phyloP scores from a whole-genome alignment of 1,139 yeast species.

The Candida sanyaensis region DNA sequence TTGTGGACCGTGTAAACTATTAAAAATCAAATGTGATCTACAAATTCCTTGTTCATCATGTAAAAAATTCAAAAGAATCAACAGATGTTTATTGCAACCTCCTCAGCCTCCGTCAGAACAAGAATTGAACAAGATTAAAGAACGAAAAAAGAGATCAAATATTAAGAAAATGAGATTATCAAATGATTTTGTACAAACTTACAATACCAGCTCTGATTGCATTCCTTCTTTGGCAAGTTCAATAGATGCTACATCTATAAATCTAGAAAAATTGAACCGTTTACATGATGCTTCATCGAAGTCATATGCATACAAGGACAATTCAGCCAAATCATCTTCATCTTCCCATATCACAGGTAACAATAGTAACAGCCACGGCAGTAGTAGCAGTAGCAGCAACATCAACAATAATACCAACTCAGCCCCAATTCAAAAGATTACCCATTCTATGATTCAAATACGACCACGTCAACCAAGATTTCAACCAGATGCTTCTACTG shows the following conservation, averaged over 20 bases:
- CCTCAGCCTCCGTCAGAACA: conserved; percentile 48
- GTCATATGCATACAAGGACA: neutral
- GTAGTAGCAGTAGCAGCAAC: neutral
- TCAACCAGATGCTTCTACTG: conserved; percentile 3
- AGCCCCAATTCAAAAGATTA: neutral
- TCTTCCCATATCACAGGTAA: neutral
- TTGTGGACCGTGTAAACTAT: conserved; percentile 57
- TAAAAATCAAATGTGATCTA: conserved; percentile 56
- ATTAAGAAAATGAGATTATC: conserved; percentile 15
- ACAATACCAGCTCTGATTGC: conserved; percentile 12
- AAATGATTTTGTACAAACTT: conserved; percentile 12
- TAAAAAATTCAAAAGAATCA: conserved; percentile 40
- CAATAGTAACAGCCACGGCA: neutral
- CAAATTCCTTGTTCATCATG: conserved; percentile 53
- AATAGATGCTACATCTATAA: conserved; percentile 9
- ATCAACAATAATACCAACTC: neutral
- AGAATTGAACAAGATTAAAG: conserved; percentile 25
- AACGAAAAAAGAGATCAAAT: conserved; percentile 23
- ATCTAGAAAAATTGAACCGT: conserved; percentile 3
- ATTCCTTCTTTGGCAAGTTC: conserved; percentile 12
- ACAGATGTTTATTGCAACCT: conserved; percentile 40
- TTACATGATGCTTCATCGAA: neutral
- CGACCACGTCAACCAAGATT: conserved; percentile 3
- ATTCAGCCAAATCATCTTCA: neutral
- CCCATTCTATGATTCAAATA: conserved; percentile 3